These are phyloP conservation scores for Babjeviella inositovora DNA, from an alignment of 805 yeast genomes.

Conservation along the genomic window DNA sequence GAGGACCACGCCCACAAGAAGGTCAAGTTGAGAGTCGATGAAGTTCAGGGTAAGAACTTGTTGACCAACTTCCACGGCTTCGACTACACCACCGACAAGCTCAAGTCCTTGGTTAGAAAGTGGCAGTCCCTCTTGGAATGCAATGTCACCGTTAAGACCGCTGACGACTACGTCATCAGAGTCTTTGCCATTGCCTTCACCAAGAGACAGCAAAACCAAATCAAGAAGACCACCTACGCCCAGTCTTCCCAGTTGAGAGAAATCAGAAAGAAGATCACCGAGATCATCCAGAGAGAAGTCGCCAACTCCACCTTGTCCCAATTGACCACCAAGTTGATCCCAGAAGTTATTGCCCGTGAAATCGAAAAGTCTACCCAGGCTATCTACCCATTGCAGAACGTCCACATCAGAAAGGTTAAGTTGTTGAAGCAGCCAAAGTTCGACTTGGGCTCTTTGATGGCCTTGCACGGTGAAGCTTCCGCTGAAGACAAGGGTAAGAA, in stretches of 20 bases:
- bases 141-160: constrained; percentile 93
- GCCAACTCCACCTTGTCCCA: constrained; percentile 90
- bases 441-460: constrained; percentile 90
- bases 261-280: constrained; percentile 92
- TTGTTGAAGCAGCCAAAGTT: constrained; percentile 97
- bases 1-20: constrained; percentile 98
- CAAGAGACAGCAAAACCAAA: constrained; percentile 92
- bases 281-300: constrained; percentile 94
- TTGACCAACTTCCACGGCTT: constrained; percentile 99
- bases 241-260: constrained; percentile 95
- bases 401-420: constrained; percentile 97
- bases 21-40: constrained; percentile 94
- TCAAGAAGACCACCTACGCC: constrained; percentile 96
- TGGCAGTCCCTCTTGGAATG: constrained; percentile 99
- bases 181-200: constrained; percentile 97
- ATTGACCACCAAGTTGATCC: constrained; percentile 92
- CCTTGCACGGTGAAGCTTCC: constrained; percentile 93
- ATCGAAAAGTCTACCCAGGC: constrained; percentile 91
- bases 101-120: constrained; percentile 95
- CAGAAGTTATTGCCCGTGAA: constrained; percentile 98
- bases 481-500: constrained; percentile 97
- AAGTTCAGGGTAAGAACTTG: constrained; percentile 97
- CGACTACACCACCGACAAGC: constrained; percentile 95
- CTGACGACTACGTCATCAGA: constrained; percentile 95
- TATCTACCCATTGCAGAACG: constrained; percentile 96